Evolutionary conservation across 1,284 basidiomycete species (phyloP).

Genomic region (Cystobasidium sp.): DNA sequence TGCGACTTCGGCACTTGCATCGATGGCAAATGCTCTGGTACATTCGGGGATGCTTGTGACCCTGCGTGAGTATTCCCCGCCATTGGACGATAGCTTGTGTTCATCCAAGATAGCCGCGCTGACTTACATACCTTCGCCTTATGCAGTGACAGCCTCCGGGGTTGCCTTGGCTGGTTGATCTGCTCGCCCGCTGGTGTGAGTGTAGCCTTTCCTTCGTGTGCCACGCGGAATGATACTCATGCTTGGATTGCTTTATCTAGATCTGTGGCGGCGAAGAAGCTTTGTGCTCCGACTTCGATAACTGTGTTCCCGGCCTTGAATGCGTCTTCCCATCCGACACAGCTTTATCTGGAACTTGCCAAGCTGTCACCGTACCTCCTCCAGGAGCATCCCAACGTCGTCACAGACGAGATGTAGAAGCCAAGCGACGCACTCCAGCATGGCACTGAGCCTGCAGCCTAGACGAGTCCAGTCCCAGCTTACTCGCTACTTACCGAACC

Average conservation of each 20-base stretch:
- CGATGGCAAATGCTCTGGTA: slow-evolving; percentile 9
- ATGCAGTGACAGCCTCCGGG: background rate
- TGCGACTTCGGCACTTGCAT: slow-evolving; percentile 24
- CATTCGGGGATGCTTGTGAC: slow-evolving; percentile 17
- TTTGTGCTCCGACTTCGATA: slow-evolving; percentile 6
- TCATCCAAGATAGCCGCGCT: background rate
- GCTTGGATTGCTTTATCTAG: background rate
- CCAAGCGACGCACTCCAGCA: background rate
- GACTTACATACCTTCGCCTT: background rate
- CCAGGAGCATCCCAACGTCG: slow-evolving; percentile 6
- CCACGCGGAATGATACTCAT: background rate
- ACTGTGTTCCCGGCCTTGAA: slow-evolving; percentile 9
- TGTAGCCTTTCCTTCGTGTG: background rate
- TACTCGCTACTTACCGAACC: no score
- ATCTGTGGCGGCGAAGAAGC: slow-evolving; percentile 21
- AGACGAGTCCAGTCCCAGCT: background rate
- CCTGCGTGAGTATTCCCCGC: background rate
- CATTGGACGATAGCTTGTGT: no score
- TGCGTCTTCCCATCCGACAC: slow-evolving; percentile 12
- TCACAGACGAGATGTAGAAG: background rate
- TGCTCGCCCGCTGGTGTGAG: slow-evolving; percentile 13
- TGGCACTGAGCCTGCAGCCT: background rate
- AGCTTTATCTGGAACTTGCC: background rate
- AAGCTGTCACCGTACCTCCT: background rate
- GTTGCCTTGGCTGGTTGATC: slow-evolving; percentile 20